Percentiles rank a stretch among this genome's conserved stretches.
Conservation (phyloP, 352 stramenopile species). For the Aphanomyces stellatus region DNA sequence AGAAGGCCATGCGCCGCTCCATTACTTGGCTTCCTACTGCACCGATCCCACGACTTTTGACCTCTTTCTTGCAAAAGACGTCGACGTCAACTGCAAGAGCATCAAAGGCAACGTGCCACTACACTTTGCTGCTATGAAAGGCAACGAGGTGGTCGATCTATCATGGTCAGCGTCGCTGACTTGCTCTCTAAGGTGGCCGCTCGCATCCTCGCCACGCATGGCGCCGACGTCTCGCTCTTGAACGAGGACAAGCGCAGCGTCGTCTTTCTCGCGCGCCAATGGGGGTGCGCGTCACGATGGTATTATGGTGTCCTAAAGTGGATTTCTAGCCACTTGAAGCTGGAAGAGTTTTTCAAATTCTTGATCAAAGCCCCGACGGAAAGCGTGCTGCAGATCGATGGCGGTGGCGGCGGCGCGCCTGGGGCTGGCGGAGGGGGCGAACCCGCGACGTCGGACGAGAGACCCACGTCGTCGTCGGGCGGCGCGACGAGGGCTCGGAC, state of each 20-base stretch:
- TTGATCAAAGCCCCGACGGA: conserved; percentile 27
- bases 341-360: conserved; percentile 24
- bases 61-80: conserved; percentile 38
- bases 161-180: neutral
- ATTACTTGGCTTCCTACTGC: conserved; percentile 61
- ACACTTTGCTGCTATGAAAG: conserved; percentile 71
- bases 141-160: conserved; percentile 34
- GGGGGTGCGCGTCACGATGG: conserved; percentile 24
- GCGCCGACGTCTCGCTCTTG: conserved; percentile 48
- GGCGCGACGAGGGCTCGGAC: neutral
- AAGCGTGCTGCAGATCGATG: no score
- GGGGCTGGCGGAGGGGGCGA: no score
- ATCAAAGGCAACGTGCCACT: conserved; percentile 67
- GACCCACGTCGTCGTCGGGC: no score
- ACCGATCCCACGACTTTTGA: conserved; percentile 36
- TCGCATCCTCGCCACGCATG: conserved; percentile 41
- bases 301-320: neutral
- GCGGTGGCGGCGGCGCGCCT: no score
- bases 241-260: conserved; percentile 72
- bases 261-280: conserved; percentile 69
- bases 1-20: conserved; percentile 48
- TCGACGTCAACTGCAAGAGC: conserved; percentile 56
- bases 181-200: conserved; percentile 28
- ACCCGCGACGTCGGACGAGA: no score
- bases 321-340: conserved; percentile 3